These are phyloP conservation scores for Alternaria viburni DNA, from an alignment of 2,329 filamentous ascomycete genomes.

Conservation along the genomic window DNA sequence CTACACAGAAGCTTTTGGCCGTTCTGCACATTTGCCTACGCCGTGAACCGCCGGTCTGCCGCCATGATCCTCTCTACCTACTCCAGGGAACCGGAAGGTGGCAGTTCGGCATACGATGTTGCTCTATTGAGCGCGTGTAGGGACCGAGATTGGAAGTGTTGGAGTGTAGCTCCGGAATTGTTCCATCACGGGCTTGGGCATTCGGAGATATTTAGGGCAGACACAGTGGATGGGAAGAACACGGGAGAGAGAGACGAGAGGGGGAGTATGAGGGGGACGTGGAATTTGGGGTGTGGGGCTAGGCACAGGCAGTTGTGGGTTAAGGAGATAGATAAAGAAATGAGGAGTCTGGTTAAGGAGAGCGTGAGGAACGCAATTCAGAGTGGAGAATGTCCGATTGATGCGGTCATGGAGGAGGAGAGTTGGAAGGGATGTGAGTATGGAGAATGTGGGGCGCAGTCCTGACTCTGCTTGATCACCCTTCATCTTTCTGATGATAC, in stretches of 20 bases:
- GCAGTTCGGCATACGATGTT: slow-evolving; percentile 47
- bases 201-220: slow-evolving; percentile 30
- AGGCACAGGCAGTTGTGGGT: slow-evolving; percentile 15
- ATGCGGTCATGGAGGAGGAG: slow-evolving; percentile 5
- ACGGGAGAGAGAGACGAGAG: background rate
- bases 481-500: background rate
- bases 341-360: background rate
- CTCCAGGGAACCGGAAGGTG: slow-evolving; percentile 18
- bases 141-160: slow-evolving; percentile 44
- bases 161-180: slow-evolving; percentile 47
- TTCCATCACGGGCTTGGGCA: slow-evolving; percentile 47
- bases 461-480: slow-evolving; percentile 1
- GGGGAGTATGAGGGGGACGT: slow-evolving; percentile 9
- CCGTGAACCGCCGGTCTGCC: slow-evolving; percentile 43
- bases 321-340: background rate
- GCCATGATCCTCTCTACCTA: slow-evolving; percentile 34
- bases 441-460: slow-evolving; percentile 21
- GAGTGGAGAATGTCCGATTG: slow-evolving; percentile 10
- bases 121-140: slow-evolving; percentile 49
- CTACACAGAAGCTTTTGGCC: slow-evolving; percentile 45
- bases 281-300: slow-evolving; percentile 22
- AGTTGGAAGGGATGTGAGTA: slow-evolving; percentile 17
- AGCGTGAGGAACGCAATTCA: slow-evolving; percentile 3
- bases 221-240: background rate
- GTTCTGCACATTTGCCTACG: slow-evolving; percentile 52